Evolutionary conservation across 768 basidiomycete genomes (phyloP), one percentile per base, ranked within the genome.

Genomic region (Termitomyces sp.): DNA sequence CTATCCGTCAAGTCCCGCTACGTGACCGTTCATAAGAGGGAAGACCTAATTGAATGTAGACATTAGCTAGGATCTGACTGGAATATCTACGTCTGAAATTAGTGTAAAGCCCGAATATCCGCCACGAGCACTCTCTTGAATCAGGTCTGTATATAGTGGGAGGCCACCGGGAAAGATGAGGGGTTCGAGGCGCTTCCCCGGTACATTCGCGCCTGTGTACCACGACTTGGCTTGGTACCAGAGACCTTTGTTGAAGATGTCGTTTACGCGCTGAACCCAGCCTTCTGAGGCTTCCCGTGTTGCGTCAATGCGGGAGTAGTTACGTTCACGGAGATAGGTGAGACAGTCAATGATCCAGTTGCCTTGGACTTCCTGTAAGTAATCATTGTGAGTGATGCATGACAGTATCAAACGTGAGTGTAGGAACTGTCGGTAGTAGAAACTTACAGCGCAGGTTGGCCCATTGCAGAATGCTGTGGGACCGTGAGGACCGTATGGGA

Each of bases 391-490:
- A n/a, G n/a, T n/a, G n/a, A n/a, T n/a, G n/a, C n/a, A n/a, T n/a
- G n/a, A n/a, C n/a, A n/a, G n/a, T n/a, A n/a, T n/a, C n/a, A n/a
- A n/a, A n/a, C n/a, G n/a, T n/a, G n/a, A n/a, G n/a, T n/a, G n/a
- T n/a, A n/a, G n/a, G n/a, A n/a, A n/a, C n/a, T n/a, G n/a, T n/a
- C n/a, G 15, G 15, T 23, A 14, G 17, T 14, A 50, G 31, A 37
- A 10, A 55, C 66, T 23, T 51, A 68, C 37, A 5, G 15, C 37
- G 19, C 62, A 64, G 3, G 62, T 67, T 0, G 67, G 67, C 1
- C 66, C 66, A 37, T 66, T 68, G 47, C 60, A 62, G 46, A 64
- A 66, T 3, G 63, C 66, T 1, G 66, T 67, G 3, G 67, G 66
- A 17, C 54, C 63, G 3, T 68, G 67, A 21, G 66, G 64, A 1